Evolutionary conservation across 116 monocot species (phyloP).

Genomic region (Iris pallida): DNA sequence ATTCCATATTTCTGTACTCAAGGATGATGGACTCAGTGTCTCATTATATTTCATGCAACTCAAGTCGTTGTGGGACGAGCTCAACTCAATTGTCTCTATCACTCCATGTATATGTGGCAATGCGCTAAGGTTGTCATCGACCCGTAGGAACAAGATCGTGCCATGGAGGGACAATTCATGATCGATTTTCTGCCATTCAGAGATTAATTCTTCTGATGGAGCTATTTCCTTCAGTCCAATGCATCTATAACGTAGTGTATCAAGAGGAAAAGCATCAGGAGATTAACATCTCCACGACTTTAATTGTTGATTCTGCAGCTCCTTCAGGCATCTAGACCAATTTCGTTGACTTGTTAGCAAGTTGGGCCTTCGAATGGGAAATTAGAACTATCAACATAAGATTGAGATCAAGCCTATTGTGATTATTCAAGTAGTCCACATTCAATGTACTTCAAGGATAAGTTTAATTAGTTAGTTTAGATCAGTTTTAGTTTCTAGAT

Average conservation of each 20-base stretch:
- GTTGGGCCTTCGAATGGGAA: no score
- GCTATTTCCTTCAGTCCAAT: background rate
- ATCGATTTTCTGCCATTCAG: background rate
- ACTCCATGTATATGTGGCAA: background rate
- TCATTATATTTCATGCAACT: background rate
- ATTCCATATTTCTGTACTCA: background rate
- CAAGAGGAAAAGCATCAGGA: constrained; percentile 1
- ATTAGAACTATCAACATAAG: no score
- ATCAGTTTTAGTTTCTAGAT: no score
- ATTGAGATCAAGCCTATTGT: no score
- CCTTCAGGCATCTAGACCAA: no score
- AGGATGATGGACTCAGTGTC: background rate
- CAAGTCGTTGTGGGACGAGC: background rate
- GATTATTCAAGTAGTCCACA: no score
- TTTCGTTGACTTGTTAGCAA: no score
- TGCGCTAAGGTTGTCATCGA: background rate
- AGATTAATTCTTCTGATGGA: background rate
- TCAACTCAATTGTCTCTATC: background rate
- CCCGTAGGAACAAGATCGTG: background rate
- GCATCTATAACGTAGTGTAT: background rate
- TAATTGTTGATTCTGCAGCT: background rate
- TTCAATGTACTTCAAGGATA: no score
- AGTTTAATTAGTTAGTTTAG: no score
- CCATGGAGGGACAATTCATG: background rate
- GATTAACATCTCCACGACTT: background rate